Evolutionary conservation across 2,329 filamentous ascomycete genomes (phyloP), one percentile per base, ranked within the genome.

Genomic region (Aspergillus novoparasiticus): DNA sequence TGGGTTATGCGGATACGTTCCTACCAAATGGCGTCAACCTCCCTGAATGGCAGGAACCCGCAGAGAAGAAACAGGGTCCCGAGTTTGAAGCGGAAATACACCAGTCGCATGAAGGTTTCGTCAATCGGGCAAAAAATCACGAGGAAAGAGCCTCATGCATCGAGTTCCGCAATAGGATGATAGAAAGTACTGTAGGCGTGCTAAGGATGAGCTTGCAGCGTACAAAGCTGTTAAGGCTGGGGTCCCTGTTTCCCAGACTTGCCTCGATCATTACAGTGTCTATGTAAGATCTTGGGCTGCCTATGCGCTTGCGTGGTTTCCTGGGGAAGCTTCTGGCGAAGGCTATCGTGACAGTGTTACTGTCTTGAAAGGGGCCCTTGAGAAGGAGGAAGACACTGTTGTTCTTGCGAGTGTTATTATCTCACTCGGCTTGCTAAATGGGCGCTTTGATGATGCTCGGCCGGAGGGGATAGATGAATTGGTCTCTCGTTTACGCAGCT

Each of bases 241-340:
- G 14, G 55, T 62, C 12, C 46, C 60, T n/a, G 14, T 58, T 12
- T 58, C 58, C 14, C 36, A 45, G 45, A 45, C 16, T 12, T 46
- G 30, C 39, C 34, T 62, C 11, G 34, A 54, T 39, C 45, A 58
- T 14, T 4, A 55, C 23, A 32, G 39, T 53, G 43, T 12, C 30
- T 21, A 53, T 19, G 46, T 59, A 16, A 53, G 60, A 36, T n/a
- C 57, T 1, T 62, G 21, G 30, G 60, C 60, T 39, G 56, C 60
- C 43, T 62, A 34, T 46, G 60, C 60, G 45, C 39, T 62, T n/a
- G 60, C 56, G n/a, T 59, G 39, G 46, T 62, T 59, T 54, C 60
- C 60, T 28, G 43, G 57, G 11, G 48, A 62, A 45, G 26, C 12
- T 14, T 6, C 19, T 10, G n/a, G 36, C 16, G 23, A 39, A n/a